Conservation (phyloP, 306 rosid genomes). For the Alnus glutinosa region DNA sequence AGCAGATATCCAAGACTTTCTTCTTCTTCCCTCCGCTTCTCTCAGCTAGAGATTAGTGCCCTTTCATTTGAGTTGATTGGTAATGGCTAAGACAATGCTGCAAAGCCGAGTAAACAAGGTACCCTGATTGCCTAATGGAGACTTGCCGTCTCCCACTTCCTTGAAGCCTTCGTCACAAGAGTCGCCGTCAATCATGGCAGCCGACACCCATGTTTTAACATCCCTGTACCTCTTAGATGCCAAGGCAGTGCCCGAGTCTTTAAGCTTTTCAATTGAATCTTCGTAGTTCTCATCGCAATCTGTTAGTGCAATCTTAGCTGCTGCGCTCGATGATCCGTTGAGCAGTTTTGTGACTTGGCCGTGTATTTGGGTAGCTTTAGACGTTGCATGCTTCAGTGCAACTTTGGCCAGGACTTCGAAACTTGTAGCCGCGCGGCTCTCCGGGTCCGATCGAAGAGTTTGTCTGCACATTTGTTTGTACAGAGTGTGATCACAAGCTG, state of each 20-base stretch:
- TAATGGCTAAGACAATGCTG: slow-evolving; percentile 17
- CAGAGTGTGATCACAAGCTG: slow-evolving; percentile 7
- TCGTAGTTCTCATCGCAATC: slow-evolving; percentile 14
- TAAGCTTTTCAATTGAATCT: slow-evolving; percentile 6
- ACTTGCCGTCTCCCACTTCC: background rate
- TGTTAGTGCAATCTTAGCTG: background rate
- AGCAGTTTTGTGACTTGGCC: background rate
- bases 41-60: background rate
- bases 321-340: background rate
- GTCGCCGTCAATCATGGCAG: slow-evolving; percentile 13
- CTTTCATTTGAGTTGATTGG: background rate
- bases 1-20: too few relatives aligned
- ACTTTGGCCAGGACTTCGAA: background rate
- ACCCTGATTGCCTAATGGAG: background rate
- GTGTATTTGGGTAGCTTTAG: background rate
- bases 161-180: slow-evolving; percentile 18
- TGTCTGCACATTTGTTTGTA: background rate
- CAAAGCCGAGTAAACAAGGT: background rate
- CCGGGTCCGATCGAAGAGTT: slow-evolving; percentile 1
- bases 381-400: background rate
- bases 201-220: background rate
- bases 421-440: background rate
- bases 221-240: background rate
- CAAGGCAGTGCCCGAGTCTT: background rate
- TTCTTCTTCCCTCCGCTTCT: too few relatives aligned